Evolutionary conservation across 108 stramenopile species (phyloP).

Genomic region (Nitzschia putrida): DNA sequence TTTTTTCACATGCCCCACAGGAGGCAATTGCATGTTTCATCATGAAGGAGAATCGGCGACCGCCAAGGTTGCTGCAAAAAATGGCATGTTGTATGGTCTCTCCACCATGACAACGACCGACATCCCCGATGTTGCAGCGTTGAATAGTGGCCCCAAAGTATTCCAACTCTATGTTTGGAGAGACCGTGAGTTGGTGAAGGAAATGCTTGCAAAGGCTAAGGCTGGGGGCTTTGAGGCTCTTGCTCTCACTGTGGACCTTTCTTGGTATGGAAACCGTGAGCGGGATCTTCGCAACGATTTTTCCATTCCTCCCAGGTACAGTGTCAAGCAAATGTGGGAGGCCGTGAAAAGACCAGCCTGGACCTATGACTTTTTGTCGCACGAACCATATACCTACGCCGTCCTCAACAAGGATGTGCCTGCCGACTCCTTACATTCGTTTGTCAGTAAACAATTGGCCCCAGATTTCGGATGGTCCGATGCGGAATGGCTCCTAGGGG

Average conservation of each 20-base stretch:
- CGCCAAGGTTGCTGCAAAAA: conserved; percentile 71
- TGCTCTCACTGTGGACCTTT: conserved; percentile 89
- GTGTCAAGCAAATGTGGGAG: conserved; percentile 58
- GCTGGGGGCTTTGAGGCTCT: conserved; percentile 83
- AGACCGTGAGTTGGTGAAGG: conserved; percentile 84
- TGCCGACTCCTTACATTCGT: conserved; percentile 75
- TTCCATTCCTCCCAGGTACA: conserved; percentile 81
- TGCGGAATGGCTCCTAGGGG: conserved; percentile 90
- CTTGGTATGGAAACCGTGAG: conserved; percentile 89
- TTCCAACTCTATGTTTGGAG: conserved; percentile 95
- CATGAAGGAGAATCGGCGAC: conserved; percentile 83
- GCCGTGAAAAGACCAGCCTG: conserved; percentile 71
- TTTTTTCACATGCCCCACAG: conserved; percentile 87
- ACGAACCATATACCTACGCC: conserved; percentile 74
- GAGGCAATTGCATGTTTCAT: conserved; percentile 89
- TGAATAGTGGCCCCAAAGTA: conserved; percentile 51
- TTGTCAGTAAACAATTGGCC: conserved; percentile 82
- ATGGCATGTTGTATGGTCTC: conserved; percentile 77
- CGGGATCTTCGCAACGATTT: conserved; percentile 90
- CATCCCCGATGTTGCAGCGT: conserved; percentile 61
- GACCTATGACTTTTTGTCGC: conserved; percentile 75
- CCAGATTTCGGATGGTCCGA: conserved; percentile 91
- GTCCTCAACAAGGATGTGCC: conserved; percentile 72
- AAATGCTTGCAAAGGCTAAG: conserved; percentile 81
- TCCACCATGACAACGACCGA: conserved; percentile 76